Base-by-base conservation (phyloP, 805 yeast genomes). In the Wickerhamiella spandovensis region DNA sequence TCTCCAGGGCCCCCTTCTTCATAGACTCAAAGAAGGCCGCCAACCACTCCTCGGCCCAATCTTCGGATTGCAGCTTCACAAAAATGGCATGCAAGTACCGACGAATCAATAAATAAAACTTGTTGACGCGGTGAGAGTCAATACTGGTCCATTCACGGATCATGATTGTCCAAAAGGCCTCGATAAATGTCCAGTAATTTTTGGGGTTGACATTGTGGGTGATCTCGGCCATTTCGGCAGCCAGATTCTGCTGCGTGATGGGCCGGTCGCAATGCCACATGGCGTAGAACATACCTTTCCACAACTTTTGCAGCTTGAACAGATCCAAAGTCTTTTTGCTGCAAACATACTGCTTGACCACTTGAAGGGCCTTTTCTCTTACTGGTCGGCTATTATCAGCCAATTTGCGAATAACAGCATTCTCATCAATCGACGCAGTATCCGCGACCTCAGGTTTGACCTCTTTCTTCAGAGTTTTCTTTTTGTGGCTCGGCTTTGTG, bases 221-320 rank as follows among this genome's bases (percentile, higher is more conserved):
- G 32, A 79, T 60, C 25, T 66, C 71, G 1, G 90, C 95, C 54
- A 92, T 69, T 43, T 77, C 79, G 46, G 73, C 75, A 2, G 95
- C 95, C 38, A 92, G 70, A 52, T 81, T 70, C 65, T 88, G 95
- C 67, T 92, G 98, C 22, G 95, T 92, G 59, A 83, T 74, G 24
- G 96, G 95, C 62, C 89, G 78, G 65, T 92, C 98, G 63, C 94
- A 77, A 69, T 83, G 87, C 97, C 98, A 92, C 95, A 92, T 86
- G 10, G 95, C 78, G 63, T 74, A 92, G 67, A 82, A 92, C 41
- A 92, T 72, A n/a, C 97, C 98, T 67, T 85, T 88, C 97, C 98
- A 92, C 53, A 92, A 70, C 64, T 90, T 89, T 57, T 84, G 84
- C 55, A 79, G 71, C 48, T 87, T 92, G 39, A 75, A 61, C 45